Conservation (phyloP, 2,329 filamentous ascomycete genomes). For the Cercospora sp. region DNA sequence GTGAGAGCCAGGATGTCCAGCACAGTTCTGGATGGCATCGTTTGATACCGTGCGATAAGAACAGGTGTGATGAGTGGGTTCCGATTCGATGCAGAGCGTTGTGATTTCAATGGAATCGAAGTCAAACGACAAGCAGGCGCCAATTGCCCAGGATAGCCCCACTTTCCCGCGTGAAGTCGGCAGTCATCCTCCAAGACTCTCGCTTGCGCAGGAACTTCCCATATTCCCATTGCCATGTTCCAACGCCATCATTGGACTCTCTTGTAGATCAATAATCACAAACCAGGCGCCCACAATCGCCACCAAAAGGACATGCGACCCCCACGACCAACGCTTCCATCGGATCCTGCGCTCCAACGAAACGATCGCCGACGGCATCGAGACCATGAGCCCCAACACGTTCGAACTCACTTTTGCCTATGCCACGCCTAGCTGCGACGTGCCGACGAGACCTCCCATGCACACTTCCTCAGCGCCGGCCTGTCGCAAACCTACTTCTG, state of each 20-base stretch:
- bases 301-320: background rate
- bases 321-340: background rate
- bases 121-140: no score
- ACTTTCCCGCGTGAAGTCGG: background rate
- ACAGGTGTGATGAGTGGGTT: background rate
- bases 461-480: background rate
- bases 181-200: background rate
- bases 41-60: background rate
- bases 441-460: background rate
- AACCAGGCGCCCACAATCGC: background rate
- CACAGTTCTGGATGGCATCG: background rate
- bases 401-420: background rate
- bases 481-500: conserved; percentile 1
- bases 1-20: background rate
- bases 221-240: background rate
- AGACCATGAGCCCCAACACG: background rate
- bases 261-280: background rate
- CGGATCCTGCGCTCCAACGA: background rate
- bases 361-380: background rate
- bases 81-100: background rate
- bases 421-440: background rate
- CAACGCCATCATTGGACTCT: no score
- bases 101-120: background rate
- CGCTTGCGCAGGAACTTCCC: background rate
- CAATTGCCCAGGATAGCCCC: background rate